Base-by-base conservation (phyloP, 352 stramenopile genomes). In the Globisporangium megalacanthum region DNA sequence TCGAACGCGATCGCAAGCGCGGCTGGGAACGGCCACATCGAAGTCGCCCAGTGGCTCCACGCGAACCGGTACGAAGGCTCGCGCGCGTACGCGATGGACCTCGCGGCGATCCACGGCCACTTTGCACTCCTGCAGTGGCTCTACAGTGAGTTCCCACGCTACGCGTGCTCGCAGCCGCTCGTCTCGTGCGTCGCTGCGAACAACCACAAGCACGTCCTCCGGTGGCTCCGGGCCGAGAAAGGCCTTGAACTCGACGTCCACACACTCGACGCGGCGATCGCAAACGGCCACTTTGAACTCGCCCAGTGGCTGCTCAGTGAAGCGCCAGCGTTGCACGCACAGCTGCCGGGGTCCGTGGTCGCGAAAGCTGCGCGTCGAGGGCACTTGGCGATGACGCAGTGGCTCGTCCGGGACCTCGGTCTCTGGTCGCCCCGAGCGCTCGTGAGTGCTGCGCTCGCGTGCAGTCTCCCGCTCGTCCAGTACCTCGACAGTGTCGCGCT, bases 121-220 rank as follows among this genome's bases (percentile, higher is more conserved):
- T 65, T 77, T 25, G 52, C 56, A 8, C 50, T 84, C 6, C 46
- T 84, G 7, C 69, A 77, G n/a, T 84, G 72, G 72, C 54, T 84
- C 2, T 64, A 68, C 44, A 53, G 55, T 29, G 55, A 68, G 3
- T 77, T 69, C 44, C 60, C 65, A 5, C 54, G 63, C 20, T 73
- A 73, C 29, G 62, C 61, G 49, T 75, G 66, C 46, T 73, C 70
- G 15, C 47, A 65, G 52, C 53, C 66, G 7, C 75, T 75, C 46
- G 14, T 75, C 11, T 59, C 67, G 35, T 75, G 67, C 22, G 65
- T 71, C 3, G 67, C 70, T 39, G 61, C 58, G 4, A 68, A 73
- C 7, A 66, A 66, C n/a, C 65, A 76, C 54, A 61, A 64, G 22
- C 62, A 74, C 50, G 70, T 69, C 13, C 52, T 79, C 17, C 44